Evolutionary conservation across 805 yeast species (phyloP), one percentile per base, ranked within the genome.

Genomic region (Candida vartiovaarae): DNA sequence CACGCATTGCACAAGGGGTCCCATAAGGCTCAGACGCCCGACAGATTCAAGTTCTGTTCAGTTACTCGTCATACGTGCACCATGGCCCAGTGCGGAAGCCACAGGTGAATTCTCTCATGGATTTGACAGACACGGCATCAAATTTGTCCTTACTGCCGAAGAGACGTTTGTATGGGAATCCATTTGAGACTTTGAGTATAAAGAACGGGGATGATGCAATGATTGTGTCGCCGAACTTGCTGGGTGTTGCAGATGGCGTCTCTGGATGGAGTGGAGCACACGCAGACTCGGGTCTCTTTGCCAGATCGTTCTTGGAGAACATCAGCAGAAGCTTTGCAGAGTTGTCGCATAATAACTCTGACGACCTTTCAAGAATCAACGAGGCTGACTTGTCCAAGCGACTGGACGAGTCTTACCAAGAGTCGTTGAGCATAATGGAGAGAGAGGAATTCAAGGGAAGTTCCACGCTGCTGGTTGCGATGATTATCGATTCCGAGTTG

Each of bases 131-230:
- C 42, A 70, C 74, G 0, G 59, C 77, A 0, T 70, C 64, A 42
- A 51, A 48, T 9, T 57, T 73, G 32, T 68, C 72, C 29, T 50
- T 72, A 15, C 61, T 75, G 36, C 80, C 80, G 3, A 62, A 71
- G 48, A 61, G 80, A 55, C 54, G 79, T 43, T 72, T 78, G 1
- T 71, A 69, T 36, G 78, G 79, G 4, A 71, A 75, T 24, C 77
- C 78, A 0, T 65, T 63, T 10, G 80, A 75, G 49, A 75, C 81
- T 0, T 55, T 75, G 4, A 70, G 76, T 6, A 67, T 75, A 38
- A 71, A 71, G 48, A 75, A 74, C 24, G 80, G 81, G 1, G 81
- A 75, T 48, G 81, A 75, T 52, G 78, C 81, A 7, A 72, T 75
- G 78, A 60, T 75, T 35, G 72, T 74, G 2, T 70, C 76, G 4